These are phyloP conservation scores for Casuarina cunninghamiana DNA, from an alignment of 306 rosid genomes.

Conservation along the genomic window DNA sequence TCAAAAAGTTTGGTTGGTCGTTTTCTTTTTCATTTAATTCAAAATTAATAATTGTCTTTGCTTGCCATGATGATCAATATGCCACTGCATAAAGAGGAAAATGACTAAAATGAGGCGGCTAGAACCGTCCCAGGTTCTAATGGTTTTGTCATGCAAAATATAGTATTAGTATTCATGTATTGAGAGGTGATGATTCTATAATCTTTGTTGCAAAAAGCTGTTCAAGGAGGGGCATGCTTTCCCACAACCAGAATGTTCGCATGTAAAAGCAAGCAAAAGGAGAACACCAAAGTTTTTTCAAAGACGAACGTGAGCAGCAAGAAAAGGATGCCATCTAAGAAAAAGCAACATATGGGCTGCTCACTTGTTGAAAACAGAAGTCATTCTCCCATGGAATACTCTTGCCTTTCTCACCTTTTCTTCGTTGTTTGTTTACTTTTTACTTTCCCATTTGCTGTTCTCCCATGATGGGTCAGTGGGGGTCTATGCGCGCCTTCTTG, in stretches of 20 bases:
- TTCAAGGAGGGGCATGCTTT: neutral
- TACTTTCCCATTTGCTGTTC: neutral
- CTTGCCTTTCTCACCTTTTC: neutral
- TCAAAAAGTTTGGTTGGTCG: conserved; percentile 15
- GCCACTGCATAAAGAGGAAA: conserved; percentile 29
- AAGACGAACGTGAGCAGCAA: neutral
- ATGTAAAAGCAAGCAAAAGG: neutral
- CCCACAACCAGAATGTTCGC: too few relatives aligned
- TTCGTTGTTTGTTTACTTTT: neutral
- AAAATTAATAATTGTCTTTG: neutral
- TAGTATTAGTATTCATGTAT: neutral
- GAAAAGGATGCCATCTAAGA: too few relatives aligned
- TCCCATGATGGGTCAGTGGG: conserved; percentile 46
- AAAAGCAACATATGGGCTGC: too few relatives aligned
- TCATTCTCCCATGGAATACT: too few relatives aligned
- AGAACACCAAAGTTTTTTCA: neutral
- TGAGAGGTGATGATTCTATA: neutral
- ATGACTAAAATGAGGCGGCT: conserved; percentile 48
- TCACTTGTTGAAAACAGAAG: too few relatives aligned
- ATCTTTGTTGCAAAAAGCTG: neutral
- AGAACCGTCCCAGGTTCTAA: neutral
- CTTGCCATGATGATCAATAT: neutral
- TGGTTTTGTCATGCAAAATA: neutral
- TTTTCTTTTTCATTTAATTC: neutral
- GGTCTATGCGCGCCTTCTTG: conserved; percentile 33